phyloP scores from a whole-genome alignment of 352 stramenopile species.

The Saprolegnia diclina region DNA sequence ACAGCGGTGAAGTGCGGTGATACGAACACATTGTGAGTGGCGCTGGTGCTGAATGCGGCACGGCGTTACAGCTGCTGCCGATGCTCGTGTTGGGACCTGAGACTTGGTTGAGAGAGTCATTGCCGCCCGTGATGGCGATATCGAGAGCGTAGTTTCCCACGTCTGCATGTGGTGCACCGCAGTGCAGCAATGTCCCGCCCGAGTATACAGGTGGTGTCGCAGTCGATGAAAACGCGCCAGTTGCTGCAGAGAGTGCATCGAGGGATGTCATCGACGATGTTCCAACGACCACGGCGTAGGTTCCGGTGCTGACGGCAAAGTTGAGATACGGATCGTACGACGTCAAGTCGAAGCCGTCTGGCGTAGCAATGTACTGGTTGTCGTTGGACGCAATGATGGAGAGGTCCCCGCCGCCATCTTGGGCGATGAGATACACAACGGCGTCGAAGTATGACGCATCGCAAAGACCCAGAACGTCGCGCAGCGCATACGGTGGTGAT shows the following conservation, averaged over 20 bases:
- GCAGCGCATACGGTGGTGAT: conserved; percentile 36
- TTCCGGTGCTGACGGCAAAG: conserved; percentile 1
- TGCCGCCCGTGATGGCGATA: neutral
- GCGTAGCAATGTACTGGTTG: neutral
- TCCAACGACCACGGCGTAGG: conserved; percentile 13
- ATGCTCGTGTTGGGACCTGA: neutral
- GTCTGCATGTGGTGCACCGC: neutral
- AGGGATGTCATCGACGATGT: conserved; percentile 1
- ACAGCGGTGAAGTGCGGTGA: neutral
- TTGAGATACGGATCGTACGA: neutral
- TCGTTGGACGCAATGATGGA: conserved; percentile 10
- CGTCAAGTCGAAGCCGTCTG: neutral
- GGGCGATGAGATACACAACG: conserved; percentile 7
- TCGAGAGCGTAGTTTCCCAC: neutral
- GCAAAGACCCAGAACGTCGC: conserved; percentile 63
- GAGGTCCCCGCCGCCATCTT: neutral
- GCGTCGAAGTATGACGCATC: conserved; percentile 39
- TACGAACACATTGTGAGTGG: conserved; percentile 1
- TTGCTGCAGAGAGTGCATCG: neutral
- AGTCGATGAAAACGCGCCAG: neutral
- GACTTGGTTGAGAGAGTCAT: neutral
- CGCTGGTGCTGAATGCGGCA: neutral
- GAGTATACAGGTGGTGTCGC: neutral
- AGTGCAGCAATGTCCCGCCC: neutral
- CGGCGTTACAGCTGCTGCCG: neutral